These are phyloP conservation scores for Beauveria scarabaeidicola DNA, from an alignment of 2,329 filamentous ascomycete genomes.

Conservation along the genomic window DNA sequence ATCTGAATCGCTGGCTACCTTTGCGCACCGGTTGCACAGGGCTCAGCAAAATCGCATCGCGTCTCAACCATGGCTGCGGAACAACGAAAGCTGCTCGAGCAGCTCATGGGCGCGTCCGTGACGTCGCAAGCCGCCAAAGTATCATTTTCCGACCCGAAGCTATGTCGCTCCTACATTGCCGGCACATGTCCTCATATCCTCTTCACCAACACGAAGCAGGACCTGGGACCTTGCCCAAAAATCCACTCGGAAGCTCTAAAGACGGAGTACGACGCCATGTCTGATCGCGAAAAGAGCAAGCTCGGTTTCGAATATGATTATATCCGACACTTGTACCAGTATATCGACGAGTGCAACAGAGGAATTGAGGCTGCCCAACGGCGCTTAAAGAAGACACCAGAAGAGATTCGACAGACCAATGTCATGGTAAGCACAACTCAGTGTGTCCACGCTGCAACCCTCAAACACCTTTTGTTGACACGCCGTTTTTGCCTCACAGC, in stretches of 20 bases:
- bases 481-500: constrained; percentile 21
- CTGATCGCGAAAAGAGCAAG: constrained; percentile 61
- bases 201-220: constrained; percentile 98
- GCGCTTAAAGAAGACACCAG: constrained; percentile 89
- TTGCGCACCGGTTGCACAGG: too few species aligned
- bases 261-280: constrained; percentile 72
- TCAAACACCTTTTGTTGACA: not conserved
- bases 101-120: constrained; percentile 76
- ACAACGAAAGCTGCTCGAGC: constrained; percentile 97
- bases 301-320: constrained; percentile 96
- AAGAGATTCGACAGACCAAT: constrained; percentile 95
- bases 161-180: constrained; percentile 88
- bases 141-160: constrained; percentile 82
- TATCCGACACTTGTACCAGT: constrained; percentile 88
- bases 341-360: constrained; percentile 93
- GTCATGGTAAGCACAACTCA: constrained; percentile 46
- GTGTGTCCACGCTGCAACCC: not conserved
- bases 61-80: constrained; percentile 71
- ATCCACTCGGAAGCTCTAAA: constrained; percentile 84
- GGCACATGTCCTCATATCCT: constrained; percentile 97
- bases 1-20: not conserved
- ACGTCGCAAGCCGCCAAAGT: constrained; percentile 70
- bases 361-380: constrained; percentile 86
- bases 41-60: not conserved
- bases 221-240: constrained; percentile 81